Base-by-base conservation (phyloP, 1,284 basidiomycete species). In the Phylloboletellus chloephorus region DNA sequence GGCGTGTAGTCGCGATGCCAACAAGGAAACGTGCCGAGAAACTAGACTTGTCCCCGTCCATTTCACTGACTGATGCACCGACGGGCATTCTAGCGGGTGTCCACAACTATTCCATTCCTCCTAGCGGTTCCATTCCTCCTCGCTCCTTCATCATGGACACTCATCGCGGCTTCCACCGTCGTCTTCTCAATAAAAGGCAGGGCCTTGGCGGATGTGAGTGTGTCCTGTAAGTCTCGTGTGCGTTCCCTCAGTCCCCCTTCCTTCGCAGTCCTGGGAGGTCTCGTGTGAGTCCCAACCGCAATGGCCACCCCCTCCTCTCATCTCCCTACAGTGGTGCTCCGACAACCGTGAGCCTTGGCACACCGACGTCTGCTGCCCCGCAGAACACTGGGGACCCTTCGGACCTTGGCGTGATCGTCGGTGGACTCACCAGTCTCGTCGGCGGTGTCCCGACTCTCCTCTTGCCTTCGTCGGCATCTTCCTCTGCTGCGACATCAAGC, bases 1-100 rank as follows among this genome's bases (percentile, higher is more conserved):
- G 10, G 21, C 5, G 8, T 20, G 25, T 7, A 19, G 61, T 64
- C 31, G 62, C 49, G 58, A 64, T 61, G 58, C 62, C 58, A 60
- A 60, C 62, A 8, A 19, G 6, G 5, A 34, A 15, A 25, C 43
- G 20, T 15, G 13, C 9, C 5, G 17, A 31, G 17, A 35, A 11
- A 17, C 23, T n/a, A n/a, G n/a, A n/a, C 10, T 28, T 24, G 15
- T 30, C 10, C 22, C n/a, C 12, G 12, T 19, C 16, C 19, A 11
- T 20, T 28, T 25, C 30, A 5, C 31, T 16, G 16, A 17, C 19
- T 20, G 10, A 47, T 58, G 51, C 38, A 16, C 41, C 11, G 11
- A 26, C 34, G 12, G 7, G 33, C 22, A 10, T 31, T 34, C 24
- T 22, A 31, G 21, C 16, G 30, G 43, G 23, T 22, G 11, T 11